Percentiles rank a stretch among this genome's conserved stretches.
Conservation (phyloP, 768 basidiomycete genomes). For the Suillus occidentalis region DNA sequence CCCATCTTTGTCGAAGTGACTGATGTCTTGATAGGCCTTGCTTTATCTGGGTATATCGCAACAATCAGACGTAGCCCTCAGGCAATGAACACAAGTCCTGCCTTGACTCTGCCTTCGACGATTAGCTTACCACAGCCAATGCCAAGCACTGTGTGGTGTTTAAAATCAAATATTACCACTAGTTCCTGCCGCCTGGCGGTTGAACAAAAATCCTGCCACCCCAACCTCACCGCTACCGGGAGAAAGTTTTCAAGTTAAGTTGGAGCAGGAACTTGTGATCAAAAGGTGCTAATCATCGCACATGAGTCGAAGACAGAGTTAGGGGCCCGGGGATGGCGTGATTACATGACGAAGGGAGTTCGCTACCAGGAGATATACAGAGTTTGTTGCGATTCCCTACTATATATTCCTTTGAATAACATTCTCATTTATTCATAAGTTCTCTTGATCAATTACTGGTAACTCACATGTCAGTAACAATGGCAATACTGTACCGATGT, state of each 20-base stretch:
- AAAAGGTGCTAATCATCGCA: too few relatives aligned
- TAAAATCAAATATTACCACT: background rate
- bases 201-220: background rate
- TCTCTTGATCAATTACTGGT: too few relatives aligned
- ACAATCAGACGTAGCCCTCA: background rate
- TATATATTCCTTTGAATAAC: too few relatives aligned
- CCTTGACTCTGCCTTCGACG: background rate
- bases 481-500: too few relatives aligned
- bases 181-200: background rate
- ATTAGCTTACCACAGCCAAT: slow-evolving; percentile 15
- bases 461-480: too few relatives aligned
- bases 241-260: background rate
- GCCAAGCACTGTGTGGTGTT: background rate
- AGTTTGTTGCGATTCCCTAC: too few relatives aligned
- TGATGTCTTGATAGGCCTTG: slow-evolving; percentile 18
- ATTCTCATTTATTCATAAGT: too few relatives aligned
- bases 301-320: too few relatives aligned
- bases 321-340: too few relatives aligned
- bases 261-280: background rate
- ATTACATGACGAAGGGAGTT: too few relatives aligned
- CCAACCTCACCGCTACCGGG: background rate
- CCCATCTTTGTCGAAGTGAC: too few relatives aligned
- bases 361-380: too few relatives aligned
- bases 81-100: background rate
- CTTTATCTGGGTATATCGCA: slow-evolving; percentile 22